Base-by-base conservation (phyloP, 2,329 filamentous ascomycete genomes). In the Hypoxylon sp. region DNA sequence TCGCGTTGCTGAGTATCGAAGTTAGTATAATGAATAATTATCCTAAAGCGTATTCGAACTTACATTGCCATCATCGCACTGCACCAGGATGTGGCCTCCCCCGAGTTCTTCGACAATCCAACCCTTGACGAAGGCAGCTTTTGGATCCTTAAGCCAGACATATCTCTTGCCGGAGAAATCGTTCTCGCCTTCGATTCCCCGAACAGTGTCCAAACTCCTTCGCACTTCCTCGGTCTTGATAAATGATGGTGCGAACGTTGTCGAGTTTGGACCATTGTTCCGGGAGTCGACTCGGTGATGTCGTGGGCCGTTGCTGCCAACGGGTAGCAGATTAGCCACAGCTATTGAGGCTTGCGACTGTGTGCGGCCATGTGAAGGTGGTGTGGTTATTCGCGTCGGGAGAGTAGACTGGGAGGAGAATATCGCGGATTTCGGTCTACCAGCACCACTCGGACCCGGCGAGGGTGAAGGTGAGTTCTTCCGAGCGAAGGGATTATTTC, bases 91-190 rank as follows among this genome's bases (percentile, higher is more conserved):
- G 56, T 85, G 85, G 54, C 89, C 88, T 50, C 81, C 86, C 2
- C 82, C 86, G 53, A 91, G 80, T 68, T 98, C 94, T 73, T 97
- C 91, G 20, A 97, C 86, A 11, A 99, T 89, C 87, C 93, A 94
- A 3, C 94, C 96, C 71, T 93, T 92, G 56, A 98, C 88, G 76
- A 99, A 99, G 1, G 95, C 95, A 57, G 86, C 85, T 73, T 94
- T 87, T 1, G 92, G 84, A 79, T 99, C 94, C 78, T 91, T 92
- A 75, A 99, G 83, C 96, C 95, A 99, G 68, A 99, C 94, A 82
- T 98, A 99, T 81, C 95, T 88, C 81, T 96, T 98, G 59, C 95
- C 96, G 0, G 95, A 99, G 78, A 99, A 98, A 83, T 99, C 95
- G 77, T 97, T 98, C 75, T 97, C 94, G 67, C 95, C 95, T 79